These are phyloP conservation scores for Endotrypanum monterogeii DNA, from an alignment of 208 protist species.

Conservation along the genomic window DNA sequence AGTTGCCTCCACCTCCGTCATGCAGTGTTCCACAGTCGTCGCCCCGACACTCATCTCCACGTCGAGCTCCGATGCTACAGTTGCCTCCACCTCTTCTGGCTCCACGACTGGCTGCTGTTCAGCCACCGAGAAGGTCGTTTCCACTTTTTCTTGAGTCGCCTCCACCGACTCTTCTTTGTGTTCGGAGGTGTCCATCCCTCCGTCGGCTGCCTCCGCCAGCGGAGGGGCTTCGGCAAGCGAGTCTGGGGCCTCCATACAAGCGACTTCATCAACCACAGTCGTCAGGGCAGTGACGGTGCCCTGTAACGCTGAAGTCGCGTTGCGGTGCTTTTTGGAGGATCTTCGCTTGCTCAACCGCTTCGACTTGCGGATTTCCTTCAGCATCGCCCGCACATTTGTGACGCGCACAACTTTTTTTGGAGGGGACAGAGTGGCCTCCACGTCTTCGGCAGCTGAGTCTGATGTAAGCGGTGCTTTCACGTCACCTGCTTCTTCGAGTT, in stretches of 20 bases:
- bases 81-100: background rate
- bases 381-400: constrained; percentile 9
- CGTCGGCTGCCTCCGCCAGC: constrained; percentile 10
- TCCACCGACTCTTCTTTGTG: too few species aligned
- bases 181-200: constrained; percentile 5
- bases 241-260: background rate
- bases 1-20: background rate
- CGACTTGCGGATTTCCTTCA: constrained; percentile 13
- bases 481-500: background rate
- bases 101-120: constrained; percentile 11
- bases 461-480: background rate
- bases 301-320: background rate
- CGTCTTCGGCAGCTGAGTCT: background rate
- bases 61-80: background rate
- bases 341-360: constrained; percentile 5
- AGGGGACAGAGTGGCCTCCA: background rate
- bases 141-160: constrained; percentile 23
- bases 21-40: background rate
- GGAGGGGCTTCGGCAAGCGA: constrained; percentile 14
- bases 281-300: background rate
- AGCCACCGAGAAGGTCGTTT: constrained; percentile 11
- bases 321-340: background rate
- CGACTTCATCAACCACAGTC: background rate
- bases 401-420: constrained; percentile 6
- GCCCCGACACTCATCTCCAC: background rate